These are phyloP conservation scores for Ophiobolus disseminans DNA, from an alignment of 2,329 filamentous ascomycete genomes.

Conservation along the genomic window DNA sequence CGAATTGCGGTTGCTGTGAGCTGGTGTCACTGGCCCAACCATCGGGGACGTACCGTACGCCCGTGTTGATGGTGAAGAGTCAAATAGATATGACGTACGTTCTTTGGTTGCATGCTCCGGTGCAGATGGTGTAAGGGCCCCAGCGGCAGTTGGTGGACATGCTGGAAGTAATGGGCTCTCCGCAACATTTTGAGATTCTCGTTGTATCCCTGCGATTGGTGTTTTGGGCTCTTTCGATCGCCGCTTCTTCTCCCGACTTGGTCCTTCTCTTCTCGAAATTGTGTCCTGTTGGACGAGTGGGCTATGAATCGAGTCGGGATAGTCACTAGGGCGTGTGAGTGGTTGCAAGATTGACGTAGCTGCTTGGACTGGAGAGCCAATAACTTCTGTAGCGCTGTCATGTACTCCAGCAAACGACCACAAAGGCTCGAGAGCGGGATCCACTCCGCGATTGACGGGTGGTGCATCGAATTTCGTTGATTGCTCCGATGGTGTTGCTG, in stretches of 20 bases:
- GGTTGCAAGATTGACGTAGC: constrained; percentile 35
- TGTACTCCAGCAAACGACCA: constrained; percentile 51
- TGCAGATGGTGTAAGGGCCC: constrained; percentile 31
- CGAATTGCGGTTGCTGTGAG: constrained; percentile 17
- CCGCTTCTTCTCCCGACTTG: constrained; percentile 21
- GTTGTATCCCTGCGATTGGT: constrained; percentile 16
- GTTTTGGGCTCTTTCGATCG: constrained; percentile 32
- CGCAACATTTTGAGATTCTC: constrained; percentile 14
- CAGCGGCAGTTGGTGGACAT: constrained; percentile 11
- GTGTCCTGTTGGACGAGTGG: constrained; percentile 19
- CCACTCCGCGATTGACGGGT: constrained; percentile 11
- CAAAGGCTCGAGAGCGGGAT: constrained; percentile 31
- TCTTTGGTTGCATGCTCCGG: constrained; percentile 47
- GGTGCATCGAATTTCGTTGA: constrained; percentile 7
- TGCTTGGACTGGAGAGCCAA: constrained; percentile 52
- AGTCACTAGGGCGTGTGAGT: constrained; percentile 53
- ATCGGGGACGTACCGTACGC: constrained; percentile 39
- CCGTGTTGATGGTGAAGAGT: constrained; percentile 47
- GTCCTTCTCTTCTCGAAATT: constrained; percentile 23
- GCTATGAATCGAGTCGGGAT: constrained; percentile 40
- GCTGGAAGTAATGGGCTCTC: constrained; percentile 41
- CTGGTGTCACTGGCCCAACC: constrained; percentile 25
- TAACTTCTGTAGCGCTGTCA: constrained; percentile 55
- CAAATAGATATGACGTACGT: constrained; percentile 45
- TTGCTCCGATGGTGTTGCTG: not conserved